Base-by-base conservation (phyloP, 345 rosid genomes). In the Jatropha curcas region DNA sequence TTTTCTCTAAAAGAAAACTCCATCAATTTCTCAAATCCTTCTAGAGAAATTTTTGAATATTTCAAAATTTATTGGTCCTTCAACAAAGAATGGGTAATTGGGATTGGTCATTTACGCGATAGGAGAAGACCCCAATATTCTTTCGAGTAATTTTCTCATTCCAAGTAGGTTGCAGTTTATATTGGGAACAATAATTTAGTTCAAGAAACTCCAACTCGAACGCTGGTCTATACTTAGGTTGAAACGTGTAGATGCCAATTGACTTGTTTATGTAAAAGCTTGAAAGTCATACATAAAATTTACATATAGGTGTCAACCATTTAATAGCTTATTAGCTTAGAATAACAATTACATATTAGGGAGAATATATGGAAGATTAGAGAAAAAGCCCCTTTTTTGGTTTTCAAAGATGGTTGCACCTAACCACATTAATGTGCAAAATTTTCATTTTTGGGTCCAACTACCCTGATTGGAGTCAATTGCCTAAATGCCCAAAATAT, bases 401-500 rank as follows among this genome's bases (percentile, higher is more conserved):
- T 60, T 51, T 16, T 75, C 62, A 50, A 65, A 46, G 64, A 43
- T 34, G 28, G 51, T 34, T 70, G 30, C 65, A 31, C 39, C 22
- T 56, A 57, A 17, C 37, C 17, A 9, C 31, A 73, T 20, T 51
- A 65, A 67, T 46, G 39, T 43, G 4, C 57, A 57, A 39, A n/a
- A 4, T 17, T 56, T 43, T 53, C 45, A 65, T 4, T 48, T 37
- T 55, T 19, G 39, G 66, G 67, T 46, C 67, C n/a, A 59, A 57
- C 34, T 1, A 59, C 24, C 45, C 2, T 3, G 37, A n/a, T 13
- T 5, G 45, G 33, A 27, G 46, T 39, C 64, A 8, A 61, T 20
- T 35, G 56, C 69, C 67, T 51, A 75, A 25, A 68, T 25, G 27
- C 68, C 78, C 9, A 7, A 37, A 68, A 28, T 28, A 41, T 39